A percentile compares a stretch with the other conserved stretches of the same genome.
These are phyloP conservation scores for Pseudocercospora crystallina DNA, from an alignment of 2,329 filamentous ascomycete genomes.

Conservation along the genomic window DNA sequence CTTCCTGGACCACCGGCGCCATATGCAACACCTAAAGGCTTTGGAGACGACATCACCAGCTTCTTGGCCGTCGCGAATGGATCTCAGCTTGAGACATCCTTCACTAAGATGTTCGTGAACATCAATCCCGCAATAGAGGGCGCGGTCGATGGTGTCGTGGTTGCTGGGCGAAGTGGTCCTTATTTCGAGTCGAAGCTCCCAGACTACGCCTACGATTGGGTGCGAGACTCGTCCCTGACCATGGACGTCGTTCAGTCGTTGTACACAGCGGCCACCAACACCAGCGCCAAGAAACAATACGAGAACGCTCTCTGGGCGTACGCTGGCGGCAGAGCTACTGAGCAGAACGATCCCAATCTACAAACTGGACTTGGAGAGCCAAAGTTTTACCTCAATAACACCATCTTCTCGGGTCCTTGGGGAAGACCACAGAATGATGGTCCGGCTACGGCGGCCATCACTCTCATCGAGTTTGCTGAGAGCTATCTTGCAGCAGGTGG, in stretches of 20 bases:
- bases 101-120: slow-evolving; percentile 34
- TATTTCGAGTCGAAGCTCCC: slow-evolving; percentile 28
- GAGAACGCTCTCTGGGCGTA: slow-evolving; percentile 31
- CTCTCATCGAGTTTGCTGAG: slow-evolving; percentile 34
- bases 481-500: slow-evolving; percentile 31
- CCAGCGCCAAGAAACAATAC: slow-evolving; percentile 23
- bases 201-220: slow-evolving; percentile 38
- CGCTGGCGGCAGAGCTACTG: slow-evolving; percentile 28
- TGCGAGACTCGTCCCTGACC: slow-evolving; percentile 32
- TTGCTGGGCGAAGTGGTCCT: slow-evolving; percentile 33
- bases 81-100: slow-evolving; percentile 27
- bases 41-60: slow-evolving; percentile 33
- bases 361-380: slow-evolving; percentile 35
- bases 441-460: slow-evolving; percentile 33
- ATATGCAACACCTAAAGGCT: slow-evolving; percentile 31
- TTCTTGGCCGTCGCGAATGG: slow-evolving; percentile 26
- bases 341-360: slow-evolving; percentile 35
- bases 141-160: slow-evolving; percentile 32
- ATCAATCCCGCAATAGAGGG: slow-evolving; percentile 33
- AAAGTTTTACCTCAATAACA: slow-evolving; percentile 36
- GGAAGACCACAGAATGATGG: slow-evolving; percentile 38
- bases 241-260: slow-evolving; percentile 32
- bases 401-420: slow-evolving; percentile 33
- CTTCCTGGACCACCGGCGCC: slow-evolving; percentile 27
- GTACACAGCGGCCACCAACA: slow-evolving; percentile 27